Evolutionary conservation across 257 asterid species (phyloP).

Genomic region (Verbascum thapsus): DNA sequence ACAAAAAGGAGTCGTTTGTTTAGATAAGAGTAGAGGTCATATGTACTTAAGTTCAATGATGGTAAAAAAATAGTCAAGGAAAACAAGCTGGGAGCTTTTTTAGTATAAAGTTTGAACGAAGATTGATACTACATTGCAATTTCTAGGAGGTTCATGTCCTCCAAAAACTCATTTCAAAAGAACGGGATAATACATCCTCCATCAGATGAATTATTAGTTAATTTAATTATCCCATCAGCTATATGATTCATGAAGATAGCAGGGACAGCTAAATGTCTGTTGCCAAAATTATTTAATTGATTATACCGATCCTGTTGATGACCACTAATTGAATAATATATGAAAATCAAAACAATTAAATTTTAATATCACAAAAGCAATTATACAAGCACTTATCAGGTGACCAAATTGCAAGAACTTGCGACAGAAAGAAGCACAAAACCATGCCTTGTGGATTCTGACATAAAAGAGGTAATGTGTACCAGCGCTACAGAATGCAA

Average conservation of each 20-base stretch:
- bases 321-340: not conserved
- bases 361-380: too few relatives aligned
- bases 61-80: conserved; percentile 9
- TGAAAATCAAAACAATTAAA: not conserved
- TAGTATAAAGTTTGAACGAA: not conserved
- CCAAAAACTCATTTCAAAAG: not conserved
- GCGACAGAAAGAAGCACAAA: conserved; percentile 6
- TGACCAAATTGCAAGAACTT: conserved; percentile 16
- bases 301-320: conserved; percentile 11
- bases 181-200: conserved; percentile 4
- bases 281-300: conserved; percentile 7
- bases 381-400: not conserved
- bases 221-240: conserved; percentile 5
- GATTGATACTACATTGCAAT: not conserved
- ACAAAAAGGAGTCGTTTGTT: conserved; percentile 25
- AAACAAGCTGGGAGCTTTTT: conserved; percentile 13
- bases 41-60: not conserved
- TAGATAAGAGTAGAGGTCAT: conserved; percentile 16
- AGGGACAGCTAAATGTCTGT: not conserved
- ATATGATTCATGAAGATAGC: conserved; percentile 8
- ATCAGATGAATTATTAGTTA: conserved; percentile 3
- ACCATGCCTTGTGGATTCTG: conserved; percentile 16
- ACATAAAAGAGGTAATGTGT: conserved; percentile 23
- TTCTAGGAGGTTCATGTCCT: not conserved
- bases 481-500: conserved; percentile 22